Conservation (phyloP, 768 basidiomycete genomes). For the Boletus fagicola region DNA sequence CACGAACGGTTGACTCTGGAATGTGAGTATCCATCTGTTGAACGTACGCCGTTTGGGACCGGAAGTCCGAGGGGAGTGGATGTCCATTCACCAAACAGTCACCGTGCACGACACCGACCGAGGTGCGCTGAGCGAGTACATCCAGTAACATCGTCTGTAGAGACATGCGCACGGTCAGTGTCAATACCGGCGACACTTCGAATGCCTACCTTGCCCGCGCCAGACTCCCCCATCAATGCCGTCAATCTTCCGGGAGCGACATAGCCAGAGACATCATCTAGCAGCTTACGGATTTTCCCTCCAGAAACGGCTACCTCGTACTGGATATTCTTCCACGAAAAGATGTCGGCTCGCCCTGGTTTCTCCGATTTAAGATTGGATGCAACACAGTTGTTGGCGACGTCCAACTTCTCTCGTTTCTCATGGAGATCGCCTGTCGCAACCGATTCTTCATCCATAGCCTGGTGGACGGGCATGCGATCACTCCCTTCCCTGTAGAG, state of each 20-base stretch:
- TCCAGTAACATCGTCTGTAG: slow-evolving; percentile 56
- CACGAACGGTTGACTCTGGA: slow-evolving; percentile 71
- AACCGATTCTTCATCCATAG: slow-evolving; percentile 20
- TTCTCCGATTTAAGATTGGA: slow-evolving; percentile 14
- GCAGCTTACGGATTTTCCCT: slow-evolving; percentile 39
- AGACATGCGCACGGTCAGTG: background rate
- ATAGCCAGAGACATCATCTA: slow-evolving; percentile 48
- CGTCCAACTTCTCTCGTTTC: background rate
- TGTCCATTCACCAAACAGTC: slow-evolving; percentile 57
- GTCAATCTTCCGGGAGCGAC: slow-evolving; percentile 51
- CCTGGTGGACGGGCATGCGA: background rate
- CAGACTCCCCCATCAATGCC: slow-evolving; percentile 48
- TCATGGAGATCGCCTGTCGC: background rate
- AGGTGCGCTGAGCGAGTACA: slow-evolving; percentile 51
- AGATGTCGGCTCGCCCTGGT: slow-evolving; percentile 45
- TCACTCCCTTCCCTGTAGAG: slow-evolving; percentile 19
- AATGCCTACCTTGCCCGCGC: slow-evolving; percentile 31
- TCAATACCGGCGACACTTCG: background rate
- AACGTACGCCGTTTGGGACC: slow-evolving; percentile 49
- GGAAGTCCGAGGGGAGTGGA: slow-evolving; percentile 53
- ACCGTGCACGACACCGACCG: slow-evolving; percentile 48
- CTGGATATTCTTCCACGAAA: slow-evolving; percentile 73
- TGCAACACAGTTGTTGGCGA: too few species aligned
- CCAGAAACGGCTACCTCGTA: slow-evolving; percentile 55
- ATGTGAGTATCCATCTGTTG: slow-evolving; percentile 86